Conservation (phyloP, 805 yeast genomes). For the Wickerhamomyces canadensis region DNA sequence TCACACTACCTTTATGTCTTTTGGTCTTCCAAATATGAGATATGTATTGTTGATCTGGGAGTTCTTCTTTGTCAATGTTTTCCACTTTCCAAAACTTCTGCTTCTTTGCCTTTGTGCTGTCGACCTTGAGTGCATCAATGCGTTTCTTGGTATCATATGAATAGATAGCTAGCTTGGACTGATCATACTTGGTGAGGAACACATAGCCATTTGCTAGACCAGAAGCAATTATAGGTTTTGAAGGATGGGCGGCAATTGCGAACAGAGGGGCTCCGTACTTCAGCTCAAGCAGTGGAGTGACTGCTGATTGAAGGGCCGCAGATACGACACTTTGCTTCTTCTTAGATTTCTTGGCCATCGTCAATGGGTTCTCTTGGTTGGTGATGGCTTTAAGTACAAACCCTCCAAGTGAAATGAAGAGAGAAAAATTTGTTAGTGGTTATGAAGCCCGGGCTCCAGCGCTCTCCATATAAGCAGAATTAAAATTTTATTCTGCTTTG, state of each 20-base stretch:
- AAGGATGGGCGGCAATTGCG: constrained; percentile 73
- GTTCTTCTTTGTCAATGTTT: constrained; percentile 17
- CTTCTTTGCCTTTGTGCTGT: constrained; percentile 23
- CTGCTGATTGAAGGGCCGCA: constrained; percentile 16
- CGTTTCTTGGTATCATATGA: constrained; percentile 22
- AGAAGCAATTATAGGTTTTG: constrained; percentile 51
- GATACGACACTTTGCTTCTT: constrained; percentile 12
- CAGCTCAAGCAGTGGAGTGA: constrained; percentile 30
- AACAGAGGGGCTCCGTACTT: constrained; percentile 61
- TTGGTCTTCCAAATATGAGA: constrained; percentile 71
- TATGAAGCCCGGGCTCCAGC: too few species aligned
- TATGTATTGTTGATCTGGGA: constrained; percentile 11
- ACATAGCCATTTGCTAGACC: constrained; percentile 86
- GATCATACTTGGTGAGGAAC: constrained; percentile 53
- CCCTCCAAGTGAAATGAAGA: too few species aligned
- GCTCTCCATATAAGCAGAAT: too few species aligned
- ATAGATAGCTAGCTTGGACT: constrained; percentile 35
- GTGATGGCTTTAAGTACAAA: too few species aligned
- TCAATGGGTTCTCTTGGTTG: background rate
- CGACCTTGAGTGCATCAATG: constrained; percentile 17
- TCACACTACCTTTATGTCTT: constrained; percentile 85
- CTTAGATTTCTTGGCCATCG: constrained; percentile 11
- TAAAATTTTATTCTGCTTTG: background rate
- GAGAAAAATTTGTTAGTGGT: too few species aligned
- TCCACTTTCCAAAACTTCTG: constrained; percentile 43